A percentile compares a stretch with the other conserved stretches of the same genome.
Conservation (phyloP, 2,329 filamentous ascomycete species). For the Aspergillus arachidicola region DNA sequence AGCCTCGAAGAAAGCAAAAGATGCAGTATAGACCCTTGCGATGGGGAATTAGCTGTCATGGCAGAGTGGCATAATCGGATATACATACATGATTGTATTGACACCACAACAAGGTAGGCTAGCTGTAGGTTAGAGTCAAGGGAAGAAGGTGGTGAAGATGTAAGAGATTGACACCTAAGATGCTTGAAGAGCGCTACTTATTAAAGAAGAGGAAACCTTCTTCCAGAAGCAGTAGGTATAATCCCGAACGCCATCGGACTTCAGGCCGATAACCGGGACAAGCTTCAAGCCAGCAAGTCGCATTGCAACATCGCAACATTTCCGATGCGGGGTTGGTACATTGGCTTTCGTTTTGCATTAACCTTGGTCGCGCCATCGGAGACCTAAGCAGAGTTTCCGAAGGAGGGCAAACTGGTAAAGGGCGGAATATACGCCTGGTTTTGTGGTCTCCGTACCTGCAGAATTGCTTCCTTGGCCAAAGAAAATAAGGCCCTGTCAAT, state of each 20-base stretch:
- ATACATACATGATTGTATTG: constrained; percentile 8
- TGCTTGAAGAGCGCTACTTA: neutral
- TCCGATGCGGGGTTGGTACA: constrained; percentile 17
- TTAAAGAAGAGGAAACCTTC: neutral
- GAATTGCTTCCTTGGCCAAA: neutral
- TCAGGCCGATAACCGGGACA: neutral
- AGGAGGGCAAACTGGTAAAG: neutral
- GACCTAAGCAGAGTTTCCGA: neutral
- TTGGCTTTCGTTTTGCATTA: neutral
- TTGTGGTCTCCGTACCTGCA: neutral
- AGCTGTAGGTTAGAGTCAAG: neutral
- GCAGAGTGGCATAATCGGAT: neutral
- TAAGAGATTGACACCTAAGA: neutral
- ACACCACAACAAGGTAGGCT: neutral
- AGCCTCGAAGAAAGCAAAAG: constrained; percentile 80
- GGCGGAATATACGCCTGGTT: neutral
- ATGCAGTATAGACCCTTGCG: constrained; percentile 63
- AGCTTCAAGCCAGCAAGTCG: neutral
- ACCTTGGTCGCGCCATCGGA: neutral
- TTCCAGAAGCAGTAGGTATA: neutral
- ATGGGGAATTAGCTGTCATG: neutral
- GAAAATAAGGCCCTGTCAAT: neutral
- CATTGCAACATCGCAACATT: constrained; percentile 8
- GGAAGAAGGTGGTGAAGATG: neutral
- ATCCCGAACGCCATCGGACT: neutral